Evolutionary conservation across 2,329 filamentous ascomycete genomes (phyloP).

Genomic region (Aureobasidium uvarum): DNA sequence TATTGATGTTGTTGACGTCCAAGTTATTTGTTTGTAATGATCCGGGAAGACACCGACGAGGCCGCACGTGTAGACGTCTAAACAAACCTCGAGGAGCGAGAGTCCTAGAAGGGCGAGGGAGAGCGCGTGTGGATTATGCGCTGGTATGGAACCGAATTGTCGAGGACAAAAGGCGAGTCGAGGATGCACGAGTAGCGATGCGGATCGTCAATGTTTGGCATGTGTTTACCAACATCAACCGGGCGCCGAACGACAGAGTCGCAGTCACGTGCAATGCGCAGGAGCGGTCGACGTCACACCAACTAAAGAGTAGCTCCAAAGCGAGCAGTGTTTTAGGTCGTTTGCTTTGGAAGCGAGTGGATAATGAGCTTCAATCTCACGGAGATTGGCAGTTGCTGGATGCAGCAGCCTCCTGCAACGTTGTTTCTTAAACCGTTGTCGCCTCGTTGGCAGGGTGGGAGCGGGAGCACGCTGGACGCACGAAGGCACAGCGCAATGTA

Average conservation of each 20-base stretch:
- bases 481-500: background rate
- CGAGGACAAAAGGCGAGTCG: constrained; percentile 16
- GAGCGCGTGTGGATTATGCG: background rate
- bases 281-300: background rate
- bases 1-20: constrained; percentile 24
- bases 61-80: constrained; percentile 15
- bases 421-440: constrained; percentile 13
- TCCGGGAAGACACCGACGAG: constrained; percentile 21
- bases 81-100: constrained; percentile 8
- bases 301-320: background rate
- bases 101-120: background rate
- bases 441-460: constrained; percentile 5
- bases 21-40: constrained; percentile 25
- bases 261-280: background rate
- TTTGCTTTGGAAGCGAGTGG: background rate
- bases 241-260: background rate
- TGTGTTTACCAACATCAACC: constrained; percentile 8
- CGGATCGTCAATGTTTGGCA: constrained; percentile 11
- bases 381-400: constrained; percentile 22
- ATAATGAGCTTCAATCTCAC: constrained; percentile 19
- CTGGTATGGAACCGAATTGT: background rate
- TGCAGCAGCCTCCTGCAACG: constrained; percentile 10
- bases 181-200: constrained; percentile 13
- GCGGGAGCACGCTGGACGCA: background rate
- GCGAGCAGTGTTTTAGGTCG: background rate